Evolutionary conservation across 768 basidiomycete species (phyloP), one percentile per base, ranked within the genome.

Genomic region (Panellus pusillus): DNA sequence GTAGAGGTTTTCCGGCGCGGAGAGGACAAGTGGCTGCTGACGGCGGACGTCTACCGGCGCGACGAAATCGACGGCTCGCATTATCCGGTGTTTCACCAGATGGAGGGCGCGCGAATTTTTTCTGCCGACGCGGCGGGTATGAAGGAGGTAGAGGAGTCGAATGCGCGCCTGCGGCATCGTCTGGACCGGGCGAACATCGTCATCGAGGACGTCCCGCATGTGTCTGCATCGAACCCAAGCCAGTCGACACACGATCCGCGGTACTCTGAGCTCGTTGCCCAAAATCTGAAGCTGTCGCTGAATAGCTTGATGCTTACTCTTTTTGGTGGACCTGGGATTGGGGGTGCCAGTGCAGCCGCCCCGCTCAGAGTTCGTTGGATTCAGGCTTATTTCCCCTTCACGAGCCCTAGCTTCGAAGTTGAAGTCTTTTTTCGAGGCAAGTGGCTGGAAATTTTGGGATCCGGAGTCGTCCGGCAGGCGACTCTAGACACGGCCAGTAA

Each of bases 21-120:
- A 6, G 76, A 87, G 58, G 84, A 87, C 18, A 80, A 80, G 48
- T 99, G 95, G 91, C 77, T 99, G 29, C 77, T 98, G 19, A 90
- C 93, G 9, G 94, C 97, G 28, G 97, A 99, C 74, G 97, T 99
- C 47, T 99, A 98, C 71, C 75, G 97, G 45, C 84, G 97, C 63
- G 97, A 99, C 79, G 97, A 98, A 72, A 98, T 99, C 57, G 97
- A 99, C 73, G 80, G 83, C 12, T 91, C 89, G 9, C 97, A 99
- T 67, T 97, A 98, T 68, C 97, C 97, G 6, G 91, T 97, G 35
- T 99, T 99, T 67, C 97, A 99, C 71, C 97, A 99, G 72, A 92
- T 97, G 73, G 97, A 99, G 67, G 97, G 96, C 28, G 93, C 94
- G 12, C 75, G 84, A 29, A 84, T 98, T 50, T 92, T 93, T 67